phyloP scores from a whole-genome alignment of 257 asterid genomes.

The Solanum bulbocastanum region DNA sequence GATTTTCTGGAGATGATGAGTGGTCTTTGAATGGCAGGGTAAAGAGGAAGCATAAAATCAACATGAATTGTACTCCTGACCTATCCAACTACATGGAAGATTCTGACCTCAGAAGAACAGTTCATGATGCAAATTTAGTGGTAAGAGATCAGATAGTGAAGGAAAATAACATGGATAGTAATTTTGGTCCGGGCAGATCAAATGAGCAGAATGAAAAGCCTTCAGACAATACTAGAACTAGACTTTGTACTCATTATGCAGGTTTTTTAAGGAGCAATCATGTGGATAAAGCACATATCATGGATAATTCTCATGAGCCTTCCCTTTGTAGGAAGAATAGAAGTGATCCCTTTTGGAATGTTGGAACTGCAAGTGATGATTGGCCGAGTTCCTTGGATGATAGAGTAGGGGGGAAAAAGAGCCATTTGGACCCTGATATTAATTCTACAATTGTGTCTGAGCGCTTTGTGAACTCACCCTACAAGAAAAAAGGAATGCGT shows the following conservation, averaged over 20 bases:
- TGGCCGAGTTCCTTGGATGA: conserved; percentile 14
- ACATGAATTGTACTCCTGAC: conserved; percentile 4
- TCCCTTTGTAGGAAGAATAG: conserved; percentile 10
- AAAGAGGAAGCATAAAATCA: conserved; percentile 9
- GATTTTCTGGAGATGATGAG: conserved; percentile 13
- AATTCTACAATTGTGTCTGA: conserved; percentile 16
- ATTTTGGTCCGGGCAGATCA: conserved; percentile 12
- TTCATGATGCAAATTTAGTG: conserved; percentile 14
- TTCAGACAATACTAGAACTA: conserved; percentile 6
- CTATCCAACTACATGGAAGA: background rate
- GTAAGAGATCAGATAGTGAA: conserved; percentile 14
- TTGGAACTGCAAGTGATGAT: conserved; percentile 19
- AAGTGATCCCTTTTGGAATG: conserved; percentile 9
- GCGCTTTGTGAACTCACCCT: conserved; percentile 10
- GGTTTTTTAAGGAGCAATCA: conserved; percentile 14
- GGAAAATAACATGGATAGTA: conserved; percentile 12
- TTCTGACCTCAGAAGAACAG: conserved; percentile 9
- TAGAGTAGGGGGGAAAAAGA: conserved; percentile 22
- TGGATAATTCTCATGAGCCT: conserved; percentile 2
- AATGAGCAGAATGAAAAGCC: conserved; percentile 15
- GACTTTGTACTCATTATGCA: conserved; percentile 10
- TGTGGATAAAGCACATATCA: conserved; percentile 14
- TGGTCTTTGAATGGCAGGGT: conserved; percentile 13
- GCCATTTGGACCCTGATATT: conserved; percentile 13
- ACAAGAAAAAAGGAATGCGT: conserved; percentile 12